phyloP scores from a whole-genome alignment of 352 stramenopile genomes.

The Discostella stelligera region DNA sequence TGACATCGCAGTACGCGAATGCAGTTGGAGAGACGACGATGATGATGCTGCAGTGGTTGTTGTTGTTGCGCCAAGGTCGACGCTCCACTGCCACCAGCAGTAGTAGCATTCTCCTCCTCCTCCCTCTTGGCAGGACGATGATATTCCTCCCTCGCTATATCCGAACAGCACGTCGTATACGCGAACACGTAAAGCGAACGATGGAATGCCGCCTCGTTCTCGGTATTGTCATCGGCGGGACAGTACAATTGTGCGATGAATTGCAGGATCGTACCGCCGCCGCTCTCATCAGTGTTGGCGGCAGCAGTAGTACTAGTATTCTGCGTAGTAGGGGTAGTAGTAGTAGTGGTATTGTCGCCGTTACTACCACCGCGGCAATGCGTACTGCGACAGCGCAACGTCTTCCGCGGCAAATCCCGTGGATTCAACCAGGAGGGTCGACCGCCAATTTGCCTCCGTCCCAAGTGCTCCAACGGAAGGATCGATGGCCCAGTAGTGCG shows the following conservation, averaged over 20 bases:
- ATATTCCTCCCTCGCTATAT: slow-evolving; percentile 7
- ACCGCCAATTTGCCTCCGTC: slow-evolving; percentile 90
- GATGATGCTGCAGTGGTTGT: neutral
- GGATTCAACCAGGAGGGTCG: slow-evolving; percentile 87
- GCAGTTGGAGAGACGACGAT: slow-evolving; percentile 22
- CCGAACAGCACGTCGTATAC: slow-evolving; percentile 84
- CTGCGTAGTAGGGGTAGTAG: too few relatives aligned
- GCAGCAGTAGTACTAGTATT: neutral
- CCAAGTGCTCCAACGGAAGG: slow-evolving; percentile 85
- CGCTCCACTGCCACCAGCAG: slow-evolving; percentile 3
- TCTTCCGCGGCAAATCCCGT: slow-evolving; percentile 53
- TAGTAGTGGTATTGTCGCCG: slow-evolving; percentile 13
- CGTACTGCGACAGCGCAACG: slow-evolving; percentile 36
- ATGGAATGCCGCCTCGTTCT: slow-evolving; percentile 87
- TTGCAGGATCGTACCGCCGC: slow-evolving; percentile 51
- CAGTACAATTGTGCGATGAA: slow-evolving; percentile 92
- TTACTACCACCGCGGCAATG: slow-evolving; percentile 41
- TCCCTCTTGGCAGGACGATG: neutral
- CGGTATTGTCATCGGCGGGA: slow-evolving; percentile 84
- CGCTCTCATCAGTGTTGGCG: slow-evolving; percentile 31
- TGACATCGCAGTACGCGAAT: slow-evolving; percentile 87
- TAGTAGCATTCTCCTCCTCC: neutral
- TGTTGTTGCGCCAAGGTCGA: neutral
- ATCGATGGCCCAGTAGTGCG: slow-evolving; percentile 59
- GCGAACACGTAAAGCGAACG: slow-evolving; percentile 91